These are phyloP conservation scores for Mortierella claussenii DNA, from an alignment of 192 early-diverging fungal species.

Conservation along the genomic window DNA sequence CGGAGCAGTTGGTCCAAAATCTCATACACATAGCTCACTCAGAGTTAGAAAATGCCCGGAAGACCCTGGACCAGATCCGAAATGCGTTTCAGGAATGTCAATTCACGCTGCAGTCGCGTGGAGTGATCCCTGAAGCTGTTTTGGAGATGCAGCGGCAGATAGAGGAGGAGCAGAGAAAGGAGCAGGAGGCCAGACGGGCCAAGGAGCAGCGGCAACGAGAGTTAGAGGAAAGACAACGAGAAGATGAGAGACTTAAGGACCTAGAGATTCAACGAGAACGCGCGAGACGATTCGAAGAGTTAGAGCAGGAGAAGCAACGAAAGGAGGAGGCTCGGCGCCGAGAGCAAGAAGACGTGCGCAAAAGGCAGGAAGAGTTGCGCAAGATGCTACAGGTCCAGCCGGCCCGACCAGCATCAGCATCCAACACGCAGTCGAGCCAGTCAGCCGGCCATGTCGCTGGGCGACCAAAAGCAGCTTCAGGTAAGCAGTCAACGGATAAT, in stretches of 20 bases:
- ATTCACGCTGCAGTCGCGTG: slow-evolving; percentile 26
- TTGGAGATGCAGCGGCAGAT: slow-evolving; percentile 44
- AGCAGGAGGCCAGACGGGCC: slow-evolving; percentile 20
- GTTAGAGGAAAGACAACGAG: slow-evolving; percentile 3
- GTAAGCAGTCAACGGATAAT: too few species aligned
- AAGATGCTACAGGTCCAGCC: neutral
- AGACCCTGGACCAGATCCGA: slow-evolving; percentile 21
- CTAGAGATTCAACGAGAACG: slow-evolving; percentile 14
- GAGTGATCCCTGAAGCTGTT: slow-evolving; percentile 22
- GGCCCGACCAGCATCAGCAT: neutral
- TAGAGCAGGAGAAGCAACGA: slow-evolving; percentile 6
- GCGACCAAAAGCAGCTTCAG: slow-evolving; percentile 34
- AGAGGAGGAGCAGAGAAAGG: slow-evolving; percentile 29
- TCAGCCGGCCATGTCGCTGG: slow-evolving; percentile 19
- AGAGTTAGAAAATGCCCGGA: slow-evolving; percentile 29
- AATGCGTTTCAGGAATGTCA: slow-evolving; percentile 45
- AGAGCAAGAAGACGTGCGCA: slow-evolving; percentile 1
- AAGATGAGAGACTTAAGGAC: slow-evolving; percentile 3
- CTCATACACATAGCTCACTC: slow-evolving; percentile 26
- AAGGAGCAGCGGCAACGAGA: slow-evolving; percentile 33
- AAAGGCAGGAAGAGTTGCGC: slow-evolving; percentile 9
- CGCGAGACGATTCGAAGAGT: slow-evolving; percentile 5
- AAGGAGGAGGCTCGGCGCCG: slow-evolving; percentile 2
- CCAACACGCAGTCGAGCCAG: neutral
- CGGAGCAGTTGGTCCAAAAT: slow-evolving; percentile 32